Evolutionary conservation across 257 asterid genomes (phyloP).

Genomic region (Nicotiana noctiflora): DNA sequence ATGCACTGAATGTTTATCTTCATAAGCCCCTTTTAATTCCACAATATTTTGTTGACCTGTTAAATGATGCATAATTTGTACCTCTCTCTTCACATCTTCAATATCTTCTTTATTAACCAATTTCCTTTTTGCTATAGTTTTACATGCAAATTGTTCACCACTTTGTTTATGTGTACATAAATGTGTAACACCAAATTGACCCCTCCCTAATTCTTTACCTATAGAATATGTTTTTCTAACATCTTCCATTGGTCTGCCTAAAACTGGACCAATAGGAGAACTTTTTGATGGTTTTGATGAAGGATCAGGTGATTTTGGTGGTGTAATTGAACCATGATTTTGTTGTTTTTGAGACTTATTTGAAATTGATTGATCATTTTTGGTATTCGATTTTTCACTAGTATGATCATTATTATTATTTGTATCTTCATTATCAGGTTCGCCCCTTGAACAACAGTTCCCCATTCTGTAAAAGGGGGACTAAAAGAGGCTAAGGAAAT

Average conservation of each 20-base stretch:
- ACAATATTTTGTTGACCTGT: conserved; percentile 77
- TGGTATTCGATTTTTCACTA: not conserved
- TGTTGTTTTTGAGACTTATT: not conserved
- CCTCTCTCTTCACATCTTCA: conserved; percentile 84
- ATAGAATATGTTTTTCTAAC: conserved; percentile 44
- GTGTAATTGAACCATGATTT: not conserved
- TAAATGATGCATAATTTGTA: conserved; percentile 86
- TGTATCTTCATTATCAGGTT: not conserved
- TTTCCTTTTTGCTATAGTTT: conserved; percentile 82
- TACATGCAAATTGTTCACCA: conserved; percentile 78
- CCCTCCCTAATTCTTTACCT: conserved; percentile 88
- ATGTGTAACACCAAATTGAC: conserved; percentile 83
- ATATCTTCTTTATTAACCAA: conserved; percentile 75
- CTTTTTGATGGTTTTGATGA: conserved; percentile 31
- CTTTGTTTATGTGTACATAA: conserved; percentile 68
- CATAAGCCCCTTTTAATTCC: conserved; percentile 76
- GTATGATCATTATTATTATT: not conserved
- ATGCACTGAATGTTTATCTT: conserved; percentile 83
- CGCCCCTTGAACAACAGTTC: conserved; percentile 12
- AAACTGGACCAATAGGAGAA: conserved; percentile 52
- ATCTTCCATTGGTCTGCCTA: conserved; percentile 88
- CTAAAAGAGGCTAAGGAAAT: not conserved
- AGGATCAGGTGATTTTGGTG: conserved; percentile 24
- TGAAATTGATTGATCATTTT: not conserved
- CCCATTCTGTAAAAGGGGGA: conserved; percentile 9